These are phyloP conservation scores for Sparassis latifolia DNA, from an alignment of 1,284 basidiomycete genomes.

Conservation along the genomic window DNA sequence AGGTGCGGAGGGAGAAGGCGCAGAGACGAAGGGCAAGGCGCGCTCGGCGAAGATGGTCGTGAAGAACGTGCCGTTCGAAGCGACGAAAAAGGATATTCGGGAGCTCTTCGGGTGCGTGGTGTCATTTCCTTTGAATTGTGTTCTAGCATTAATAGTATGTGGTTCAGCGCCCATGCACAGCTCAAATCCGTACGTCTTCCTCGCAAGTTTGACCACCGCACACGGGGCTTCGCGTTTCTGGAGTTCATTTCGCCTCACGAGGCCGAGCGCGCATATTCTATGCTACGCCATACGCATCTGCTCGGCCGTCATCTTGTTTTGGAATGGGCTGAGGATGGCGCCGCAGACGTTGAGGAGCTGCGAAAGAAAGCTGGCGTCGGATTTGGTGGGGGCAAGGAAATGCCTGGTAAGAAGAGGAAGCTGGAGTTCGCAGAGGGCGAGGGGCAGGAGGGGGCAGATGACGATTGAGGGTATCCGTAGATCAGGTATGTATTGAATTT, in stretches of 20 bases:
- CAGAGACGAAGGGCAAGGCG: constrained; percentile 31
- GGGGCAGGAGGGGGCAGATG: constrained; percentile 17
- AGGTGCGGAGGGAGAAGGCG: constrained; percentile 61
- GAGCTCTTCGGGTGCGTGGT: constrained; percentile 75
- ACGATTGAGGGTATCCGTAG: background rate
- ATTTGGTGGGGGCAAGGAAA: constrained; percentile 55
- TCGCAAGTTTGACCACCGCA: constrained; percentile 78
- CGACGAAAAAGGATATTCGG: constrained; percentile 86
- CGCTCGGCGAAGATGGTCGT: constrained; percentile 87
- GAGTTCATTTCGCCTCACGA: constrained; percentile 87
- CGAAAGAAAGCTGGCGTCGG: constrained; percentile 77
- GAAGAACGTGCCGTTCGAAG: constrained; percentile 98
- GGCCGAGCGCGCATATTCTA: constrained; percentile 79
- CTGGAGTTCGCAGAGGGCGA: constrained; percentile 46
- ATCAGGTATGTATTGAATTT: too few species aligned
- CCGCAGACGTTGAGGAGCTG: constrained; percentile 63
- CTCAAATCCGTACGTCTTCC: constrained; percentile 89
- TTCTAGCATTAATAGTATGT: background rate
- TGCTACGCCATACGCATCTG: constrained; percentile 90
- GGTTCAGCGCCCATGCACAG: constrained; percentile 73
- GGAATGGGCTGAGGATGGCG: constrained; percentile 85
- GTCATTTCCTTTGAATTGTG: background rate
- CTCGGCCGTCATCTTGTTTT: constrained; percentile 92
- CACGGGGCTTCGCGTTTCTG: constrained; percentile 93
- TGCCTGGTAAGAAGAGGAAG: constrained; percentile 70